Evolutionary conservation across 441 rosid genomes (phyloP).

Genomic region (Populus hybrid): DNA sequence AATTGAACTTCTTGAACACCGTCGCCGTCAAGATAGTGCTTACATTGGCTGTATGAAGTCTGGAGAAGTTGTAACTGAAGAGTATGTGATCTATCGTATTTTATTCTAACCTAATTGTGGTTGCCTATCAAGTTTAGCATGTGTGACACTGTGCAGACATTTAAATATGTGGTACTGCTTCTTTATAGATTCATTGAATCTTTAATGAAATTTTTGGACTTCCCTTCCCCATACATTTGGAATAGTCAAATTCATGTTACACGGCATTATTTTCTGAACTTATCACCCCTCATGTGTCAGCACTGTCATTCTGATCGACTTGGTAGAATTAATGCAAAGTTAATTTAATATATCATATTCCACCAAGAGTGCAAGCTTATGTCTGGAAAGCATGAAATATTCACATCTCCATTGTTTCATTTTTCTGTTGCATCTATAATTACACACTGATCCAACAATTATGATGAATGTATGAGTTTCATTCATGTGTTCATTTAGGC

Average conservation of each 20-base stretch:
- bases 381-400: neutral
- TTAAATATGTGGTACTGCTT: neutral
- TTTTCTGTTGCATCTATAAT: neutral
- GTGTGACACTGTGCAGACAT: neutral
- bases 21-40: conserved; percentile 70
- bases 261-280: neutral
- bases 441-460: neutral
- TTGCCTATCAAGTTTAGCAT: conserved; percentile 10
- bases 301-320: neutral
- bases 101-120: conserved; percentile 11
- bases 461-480: neutral
- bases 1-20: conserved; percentile 65
- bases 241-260: neutral
- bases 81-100: conserved; percentile 41
- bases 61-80: conserved; percentile 75
- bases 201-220: neutral
- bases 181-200: neutral
- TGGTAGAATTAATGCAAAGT: neutral
- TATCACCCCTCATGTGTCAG: neutral
- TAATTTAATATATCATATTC: neutral
- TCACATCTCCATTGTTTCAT: neutral
- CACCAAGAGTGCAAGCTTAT: neutral
- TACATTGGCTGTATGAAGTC: conserved; percentile 99
- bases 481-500: too few relatives aligned
- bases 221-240: neutral